Evolutionary conservation across 192 early-diverging fungal species (phyloP).

Genomic region (Pilobolus umbonatus): DNA sequence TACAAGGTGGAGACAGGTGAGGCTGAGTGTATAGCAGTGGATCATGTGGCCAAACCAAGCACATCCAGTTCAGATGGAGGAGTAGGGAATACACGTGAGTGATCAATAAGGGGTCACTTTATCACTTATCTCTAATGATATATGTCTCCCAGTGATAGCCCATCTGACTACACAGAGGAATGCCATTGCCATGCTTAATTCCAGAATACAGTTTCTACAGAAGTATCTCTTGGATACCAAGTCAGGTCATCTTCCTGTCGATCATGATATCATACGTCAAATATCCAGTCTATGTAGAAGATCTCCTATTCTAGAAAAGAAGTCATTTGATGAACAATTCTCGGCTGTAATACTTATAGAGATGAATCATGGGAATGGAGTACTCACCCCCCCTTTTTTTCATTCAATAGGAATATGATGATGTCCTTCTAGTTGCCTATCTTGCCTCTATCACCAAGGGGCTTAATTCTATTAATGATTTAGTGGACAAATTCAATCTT

Average conservation of each 20-base stretch:
- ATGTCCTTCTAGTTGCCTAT: slow-evolving; percentile 71
- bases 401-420: slow-evolving; percentile 82
- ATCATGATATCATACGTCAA: slow-evolving; percentile 74
- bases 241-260: slow-evolving; percentile 49
- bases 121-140: background rate
- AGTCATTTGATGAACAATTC: slow-evolving; percentile 70
- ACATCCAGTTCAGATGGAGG: slow-evolving; percentile 44
- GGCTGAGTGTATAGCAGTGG: slow-evolving; percentile 83
- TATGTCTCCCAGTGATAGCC: slow-evolving; percentile 47
- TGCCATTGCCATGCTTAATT: slow-evolving; percentile 78
- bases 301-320: slow-evolving; percentile 61
- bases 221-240: slow-evolving; percentile 72
- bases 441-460: slow-evolving; percentile 77
- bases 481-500: slow-evolving; percentile 56
- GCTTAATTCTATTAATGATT: slow-evolving; percentile 58
- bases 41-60: slow-evolving; percentile 73
- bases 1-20: slow-evolving; percentile 84
- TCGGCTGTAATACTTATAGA: slow-evolving; percentile 46
- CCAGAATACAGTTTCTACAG: slow-evolving; percentile 62
- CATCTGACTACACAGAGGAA: slow-evolving; percentile 72
- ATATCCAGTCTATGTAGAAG: slow-evolving; percentile 69
- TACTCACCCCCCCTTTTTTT: background rate
- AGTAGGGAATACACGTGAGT: slow-evolving; percentile 52
- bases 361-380: background rate
- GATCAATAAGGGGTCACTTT: background rate